Percentiles rank a stretch among this genome's conserved stretches.
Conservation (phyloP, 2,329 filamentous ascomycete genomes). For the Ramularia endophylla region DNA sequence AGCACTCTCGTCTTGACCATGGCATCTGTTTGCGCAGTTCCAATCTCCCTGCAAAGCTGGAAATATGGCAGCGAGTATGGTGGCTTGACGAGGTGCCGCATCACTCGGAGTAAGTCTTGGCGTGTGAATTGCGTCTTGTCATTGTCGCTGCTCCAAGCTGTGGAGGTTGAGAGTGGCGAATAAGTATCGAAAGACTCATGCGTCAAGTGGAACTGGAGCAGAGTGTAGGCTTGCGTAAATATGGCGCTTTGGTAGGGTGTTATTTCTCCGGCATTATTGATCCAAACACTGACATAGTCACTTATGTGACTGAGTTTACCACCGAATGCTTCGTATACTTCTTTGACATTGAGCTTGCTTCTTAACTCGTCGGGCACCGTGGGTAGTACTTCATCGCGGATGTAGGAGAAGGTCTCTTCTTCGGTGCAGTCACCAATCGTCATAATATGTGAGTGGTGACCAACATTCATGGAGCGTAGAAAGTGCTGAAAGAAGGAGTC, state of each 20-base stretch:
- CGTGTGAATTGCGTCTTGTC: slow-evolving; percentile 10
- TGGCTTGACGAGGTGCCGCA: slow-evolving; percentile 12
- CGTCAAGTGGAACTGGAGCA: slow-evolving; percentile 16
- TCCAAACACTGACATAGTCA: slow-evolving; percentile 17
- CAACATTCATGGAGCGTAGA: slow-evolving; percentile 16
- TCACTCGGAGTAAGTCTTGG: slow-evolving; percentile 12
- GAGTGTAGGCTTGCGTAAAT: slow-evolving; percentile 16
- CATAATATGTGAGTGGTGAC: slow-evolving; percentile 15
- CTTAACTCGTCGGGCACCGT: slow-evolving; percentile 8
- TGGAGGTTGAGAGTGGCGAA: slow-evolving; percentile 12
- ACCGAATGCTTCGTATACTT: slow-evolving; percentile 16
- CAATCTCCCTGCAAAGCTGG: slow-evolving; percentile 14
- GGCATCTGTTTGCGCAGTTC: slow-evolving; percentile 12
- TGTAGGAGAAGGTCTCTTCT: slow-evolving; percentile 12
- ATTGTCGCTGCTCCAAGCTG: slow-evolving; percentile 8
- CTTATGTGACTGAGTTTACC: slow-evolving; percentile 16
- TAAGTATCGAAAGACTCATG: slow-evolving; percentile 11
- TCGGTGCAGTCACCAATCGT: slow-evolving; percentile 15
- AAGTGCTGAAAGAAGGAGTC: slow-evolving; percentile 19
- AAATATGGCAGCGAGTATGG: slow-evolving; percentile 17
- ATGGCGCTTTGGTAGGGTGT: slow-evolving; percentile 14
- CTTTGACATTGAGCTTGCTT: slow-evolving; percentile 11
- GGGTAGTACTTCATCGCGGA: slow-evolving; percentile 9
- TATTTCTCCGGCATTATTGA: slow-evolving; percentile 9
- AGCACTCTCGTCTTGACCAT: slow-evolving; percentile 18